Base-by-base conservation (phyloP, 192 early-diverging fungal genomes). In the Dispira parvispora region DNA sequence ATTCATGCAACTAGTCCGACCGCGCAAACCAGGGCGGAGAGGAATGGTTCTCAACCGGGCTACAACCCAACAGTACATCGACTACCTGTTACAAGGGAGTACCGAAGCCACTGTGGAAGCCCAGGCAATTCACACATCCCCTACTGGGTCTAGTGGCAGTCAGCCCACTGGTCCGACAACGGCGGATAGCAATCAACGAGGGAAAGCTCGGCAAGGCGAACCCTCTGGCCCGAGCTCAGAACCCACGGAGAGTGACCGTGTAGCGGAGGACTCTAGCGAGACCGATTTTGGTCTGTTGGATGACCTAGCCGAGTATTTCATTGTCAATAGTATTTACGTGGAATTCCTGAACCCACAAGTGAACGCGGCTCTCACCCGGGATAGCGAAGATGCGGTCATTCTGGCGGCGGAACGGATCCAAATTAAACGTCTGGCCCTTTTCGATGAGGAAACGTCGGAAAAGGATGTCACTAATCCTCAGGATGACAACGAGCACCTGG, bases 331-430 rank as follows among this genome's bases (percentile, higher is more conserved):
- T 21, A 58, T 73, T 21, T 27, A 75, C 52, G 68, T 78, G 13
- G 76, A 78, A 64, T 78, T 78, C 38, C 64, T 78, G n/a, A 78
- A 73, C 66, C 72, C 76, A 32, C 76, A 78, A 49, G 73, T 78
- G 43, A 75, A 71, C 1, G 50, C 74, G 68, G 70, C 73, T 12
- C 69, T 78, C n/a, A 67, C 11, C 23, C 42, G 27, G 23, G 47
- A 62, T 5, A 46, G 47, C 28, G 62, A 62, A 11, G 62, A 62
- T 21, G 62, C 46, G 21, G 62, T 18, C 68, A 69, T 26, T 66
- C 69, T 12, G 73, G 74, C 65, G 65, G 76, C 11, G 65, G 74
- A 18, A 69, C 74, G 61, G 45, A 73, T 62, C 18, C 62, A 62
- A 27, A 44, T 62, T 18, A 62, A 62, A 46, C 45, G 71, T 14